Evolutionary conservation across 2,329 filamentous ascomycete genomes (phyloP).

Genomic region (Xylaria sp.): DNA sequence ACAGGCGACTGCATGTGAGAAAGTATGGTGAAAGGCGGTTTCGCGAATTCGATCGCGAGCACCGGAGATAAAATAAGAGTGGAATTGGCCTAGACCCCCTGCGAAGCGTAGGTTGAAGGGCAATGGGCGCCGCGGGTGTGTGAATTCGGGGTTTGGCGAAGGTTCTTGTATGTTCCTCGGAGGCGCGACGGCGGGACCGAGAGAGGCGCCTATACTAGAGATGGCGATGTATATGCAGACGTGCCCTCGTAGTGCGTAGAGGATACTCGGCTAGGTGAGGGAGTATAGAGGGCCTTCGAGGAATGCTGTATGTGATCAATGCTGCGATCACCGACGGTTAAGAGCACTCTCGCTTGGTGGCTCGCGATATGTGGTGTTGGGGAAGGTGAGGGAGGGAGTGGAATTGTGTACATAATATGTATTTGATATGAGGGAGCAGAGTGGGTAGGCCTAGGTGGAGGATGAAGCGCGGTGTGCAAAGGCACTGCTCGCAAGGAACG

Average conservation of each 20-base stretch:
- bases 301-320: slow-evolving; percentile 30
- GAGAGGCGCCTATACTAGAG: slow-evolving; percentile 6
- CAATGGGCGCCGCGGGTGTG: slow-evolving; percentile 27
- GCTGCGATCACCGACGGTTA: slow-evolving; percentile 19
- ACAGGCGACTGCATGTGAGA: slow-evolving; percentile 6
- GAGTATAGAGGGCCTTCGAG: slow-evolving; percentile 11
- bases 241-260: slow-evolving; percentile 22
- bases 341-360: slow-evolving; percentile 26
- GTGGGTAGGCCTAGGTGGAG: slow-evolving; percentile 31
- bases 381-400: slow-evolving; percentile 31
- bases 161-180: slow-evolving; percentile 11
- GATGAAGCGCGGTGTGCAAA: slow-evolving; percentile 35
- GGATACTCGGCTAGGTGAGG: slow-evolving; percentile 20
- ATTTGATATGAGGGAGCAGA: slow-evolving; percentile 35
- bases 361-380: slow-evolving; percentile 30
- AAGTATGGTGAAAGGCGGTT: slow-evolving; percentile 24
- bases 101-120: slow-evolving; percentile 7
- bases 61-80: slow-evolving; percentile 19
- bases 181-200: slow-evolving; percentile 10
- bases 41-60: slow-evolving; percentile 30
- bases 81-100: slow-evolving; percentile 3
- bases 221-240: slow-evolving; percentile 17
- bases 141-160: slow-evolving; percentile 9
- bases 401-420: slow-evolving; percentile 41
- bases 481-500: slow-evolving; percentile 24